Evolutionary conservation across 129 eudicot genomes (phyloP).

Genomic region (Escallonia herrerae): DNA sequence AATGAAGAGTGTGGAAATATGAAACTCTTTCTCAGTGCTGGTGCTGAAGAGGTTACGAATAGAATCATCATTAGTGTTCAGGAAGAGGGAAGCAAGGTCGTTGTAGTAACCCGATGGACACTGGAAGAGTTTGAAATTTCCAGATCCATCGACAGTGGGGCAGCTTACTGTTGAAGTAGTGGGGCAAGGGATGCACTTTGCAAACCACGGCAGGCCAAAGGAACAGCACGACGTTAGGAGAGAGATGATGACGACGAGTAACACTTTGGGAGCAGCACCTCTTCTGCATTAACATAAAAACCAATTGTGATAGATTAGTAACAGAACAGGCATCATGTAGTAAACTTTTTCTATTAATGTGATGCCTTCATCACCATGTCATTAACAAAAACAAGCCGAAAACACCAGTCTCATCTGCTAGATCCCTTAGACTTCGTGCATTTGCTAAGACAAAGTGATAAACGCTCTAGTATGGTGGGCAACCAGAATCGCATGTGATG

Average conservation of each 20-base stretch:
- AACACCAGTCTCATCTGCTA: no score
- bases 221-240: conserved; percentile 18
- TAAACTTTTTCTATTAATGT: no score
- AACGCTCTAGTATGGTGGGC: no score
- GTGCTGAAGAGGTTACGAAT: conserved; percentile 25
- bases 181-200: conserved; percentile 18
- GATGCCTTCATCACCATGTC: no score
- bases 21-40: conserved; percentile 14
- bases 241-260: conserved; percentile 14
- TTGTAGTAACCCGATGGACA: conserved; percentile 21
- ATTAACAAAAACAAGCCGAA: no score
- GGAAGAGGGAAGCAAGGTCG: conserved; percentile 24
- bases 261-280: conserved; percentile 16
- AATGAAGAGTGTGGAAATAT: conserved; percentile 12
- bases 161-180: conserved; percentile 1
- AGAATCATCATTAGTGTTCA: conserved; percentile 24
- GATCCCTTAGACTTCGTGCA: no score
- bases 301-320: background rate
- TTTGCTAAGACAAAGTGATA: no score
- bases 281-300: conserved; percentile 16
- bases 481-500: no score
- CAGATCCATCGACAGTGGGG: conserved; percentile 17
- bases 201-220: conserved; percentile 24
- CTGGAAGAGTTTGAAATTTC: conserved; percentile 22
- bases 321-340: no score